Evolutionary conservation across 805 yeast species (phyloP).

Genomic region (Nakazawaea anatomiae): DNA sequence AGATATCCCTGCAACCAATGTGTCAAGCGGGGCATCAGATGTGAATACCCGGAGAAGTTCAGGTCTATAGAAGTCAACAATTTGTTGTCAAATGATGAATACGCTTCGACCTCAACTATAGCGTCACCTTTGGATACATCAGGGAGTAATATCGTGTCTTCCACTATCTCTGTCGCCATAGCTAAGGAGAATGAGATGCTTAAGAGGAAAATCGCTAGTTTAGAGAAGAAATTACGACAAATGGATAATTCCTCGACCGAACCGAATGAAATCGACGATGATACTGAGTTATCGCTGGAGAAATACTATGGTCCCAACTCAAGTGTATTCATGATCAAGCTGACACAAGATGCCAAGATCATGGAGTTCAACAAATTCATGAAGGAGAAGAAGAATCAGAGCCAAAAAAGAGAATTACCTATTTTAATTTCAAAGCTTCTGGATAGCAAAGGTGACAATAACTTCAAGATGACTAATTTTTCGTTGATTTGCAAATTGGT

Average conservation of each 20-base stretch:
- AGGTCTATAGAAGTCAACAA: conserved; percentile 33
- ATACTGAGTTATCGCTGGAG: conserved; percentile 29
- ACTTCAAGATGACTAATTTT: conserved; percentile 23
- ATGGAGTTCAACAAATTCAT: conserved; percentile 18
- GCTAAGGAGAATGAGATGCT: conserved; percentile 23
- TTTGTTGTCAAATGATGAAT: conserved; percentile 4
- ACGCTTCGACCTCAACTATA: not conserved
- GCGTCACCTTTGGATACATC: conserved; percentile 11
- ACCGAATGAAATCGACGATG: conserved; percentile 11
- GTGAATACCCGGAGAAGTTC: conserved; percentile 42
- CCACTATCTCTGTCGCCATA: conserved; percentile 10
- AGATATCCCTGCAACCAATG: conserved; percentile 37
- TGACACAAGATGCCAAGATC: conserved; percentile 20
- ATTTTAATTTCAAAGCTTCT: conserved; percentile 10
- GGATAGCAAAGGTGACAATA: conserved; percentile 5
- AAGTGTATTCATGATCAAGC: conserved; percentile 40
- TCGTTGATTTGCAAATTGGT: conserved; percentile 29
- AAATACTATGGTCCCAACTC: conserved; percentile 49
- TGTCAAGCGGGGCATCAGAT: conserved; percentile 27
- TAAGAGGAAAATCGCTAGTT: conserved; percentile 20
- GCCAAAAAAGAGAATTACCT: conserved; percentile 24
- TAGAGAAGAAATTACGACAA: conserved; percentile 13
- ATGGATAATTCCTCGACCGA: conserved; percentile 4
- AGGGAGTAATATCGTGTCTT: conserved; percentile 10
- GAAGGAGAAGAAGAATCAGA: conserved; percentile 22